Conservation (phyloP, 23 red algal species). For the Porphyridium purpureum region DNA sequence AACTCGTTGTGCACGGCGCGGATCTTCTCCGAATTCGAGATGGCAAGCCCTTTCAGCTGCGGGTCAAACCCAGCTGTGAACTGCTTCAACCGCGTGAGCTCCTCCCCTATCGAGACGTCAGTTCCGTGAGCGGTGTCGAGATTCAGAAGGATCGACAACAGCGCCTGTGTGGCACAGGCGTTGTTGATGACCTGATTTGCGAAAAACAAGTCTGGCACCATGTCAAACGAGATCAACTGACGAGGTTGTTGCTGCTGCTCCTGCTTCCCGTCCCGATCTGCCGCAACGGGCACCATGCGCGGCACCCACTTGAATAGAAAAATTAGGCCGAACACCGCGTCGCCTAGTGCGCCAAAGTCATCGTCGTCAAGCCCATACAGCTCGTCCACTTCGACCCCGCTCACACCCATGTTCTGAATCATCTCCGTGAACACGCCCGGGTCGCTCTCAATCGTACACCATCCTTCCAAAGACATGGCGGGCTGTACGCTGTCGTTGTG, state of each 20-base stretch:
- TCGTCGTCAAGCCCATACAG: constrained; percentile 42
- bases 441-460: constrained; percentile 84
- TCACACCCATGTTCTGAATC: constrained; percentile 42
- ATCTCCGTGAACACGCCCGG: constrained; percentile 79
- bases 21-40: constrained; percentile 54
- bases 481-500: too few relatives aligned
- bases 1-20: constrained; percentile 50
- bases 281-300: too few relatives aligned
- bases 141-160: constrained; percentile 80
- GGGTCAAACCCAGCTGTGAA: constrained; percentile 60
- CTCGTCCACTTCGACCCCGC: constrained; percentile 70
- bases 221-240: too few relatives aligned
- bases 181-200: constrained; percentile 78
- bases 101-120: too few relatives aligned
- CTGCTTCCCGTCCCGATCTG: too few relatives aligned
- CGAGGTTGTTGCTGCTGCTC: too few relatives aligned
- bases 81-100: constrained; percentile 29
- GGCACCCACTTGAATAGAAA: constrained; percentile 88
- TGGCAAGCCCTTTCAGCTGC: constrained; percentile 41
- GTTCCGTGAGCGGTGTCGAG: too few relatives aligned
- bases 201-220: too few relatives aligned
- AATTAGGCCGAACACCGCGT: constrained; percentile 46
- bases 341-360: constrained; percentile 3
- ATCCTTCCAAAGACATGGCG: too few relatives aligned
- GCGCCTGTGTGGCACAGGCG: constrained; percentile 79